Evolutionary conservation across 1,284 basidiomycete genomes (phyloP).

Genomic region (Papiliotrema flavescens): DNA sequence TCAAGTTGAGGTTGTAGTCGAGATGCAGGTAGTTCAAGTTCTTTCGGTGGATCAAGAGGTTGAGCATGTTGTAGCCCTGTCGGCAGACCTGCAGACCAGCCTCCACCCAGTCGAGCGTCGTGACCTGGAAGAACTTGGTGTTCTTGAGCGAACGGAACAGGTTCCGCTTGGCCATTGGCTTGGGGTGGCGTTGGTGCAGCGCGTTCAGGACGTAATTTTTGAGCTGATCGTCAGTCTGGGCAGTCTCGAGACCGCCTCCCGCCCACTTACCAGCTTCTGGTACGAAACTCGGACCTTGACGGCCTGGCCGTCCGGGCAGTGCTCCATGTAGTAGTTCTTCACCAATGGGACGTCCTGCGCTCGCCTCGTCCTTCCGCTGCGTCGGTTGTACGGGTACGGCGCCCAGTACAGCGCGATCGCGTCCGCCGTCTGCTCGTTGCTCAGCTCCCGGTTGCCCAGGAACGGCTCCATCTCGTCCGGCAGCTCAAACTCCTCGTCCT

Average conservation of each 20-base stretch:
- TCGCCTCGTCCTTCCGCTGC: conserved; percentile 87
- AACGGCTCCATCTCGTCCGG: conserved; percentile 81
- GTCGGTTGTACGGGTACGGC: conserved; percentile 89
- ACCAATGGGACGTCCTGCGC: conserved; percentile 94
- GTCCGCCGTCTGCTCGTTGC: conserved; percentile 91
- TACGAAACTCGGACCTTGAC: conserved; percentile 99
- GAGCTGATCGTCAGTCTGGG: conserved; percentile 51
- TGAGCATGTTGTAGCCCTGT: conserved; percentile 99
- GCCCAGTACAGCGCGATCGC: conserved; percentile 99
- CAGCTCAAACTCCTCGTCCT: conserved; percentile 77
- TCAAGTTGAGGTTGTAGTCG: conserved; percentile 56
- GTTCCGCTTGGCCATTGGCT: conserved; percentile 97
- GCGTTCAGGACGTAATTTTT: conserved; percentile 96
- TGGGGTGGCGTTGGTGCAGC: conserved; percentile 81
- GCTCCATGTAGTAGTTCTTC: conserved; percentile 97
- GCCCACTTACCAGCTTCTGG: conserved; percentile 70
- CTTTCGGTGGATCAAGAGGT: conserved; percentile 98
- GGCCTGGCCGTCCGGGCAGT: conserved; percentile 91
- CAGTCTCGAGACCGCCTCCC: too few species aligned
- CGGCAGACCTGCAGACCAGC: conserved; percentile 97
- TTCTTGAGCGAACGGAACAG: conserved; percentile 92
- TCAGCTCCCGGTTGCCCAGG: conserved; percentile 72
- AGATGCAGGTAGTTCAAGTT: conserved; percentile 81
- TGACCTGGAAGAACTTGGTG: conserved; percentile 99
- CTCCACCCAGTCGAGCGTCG: conserved; percentile 97